These are phyloP conservation scores for Diutina catenulata DNA, from an alignment of 1,139 yeast species.

Conservation along the genomic window DNA sequence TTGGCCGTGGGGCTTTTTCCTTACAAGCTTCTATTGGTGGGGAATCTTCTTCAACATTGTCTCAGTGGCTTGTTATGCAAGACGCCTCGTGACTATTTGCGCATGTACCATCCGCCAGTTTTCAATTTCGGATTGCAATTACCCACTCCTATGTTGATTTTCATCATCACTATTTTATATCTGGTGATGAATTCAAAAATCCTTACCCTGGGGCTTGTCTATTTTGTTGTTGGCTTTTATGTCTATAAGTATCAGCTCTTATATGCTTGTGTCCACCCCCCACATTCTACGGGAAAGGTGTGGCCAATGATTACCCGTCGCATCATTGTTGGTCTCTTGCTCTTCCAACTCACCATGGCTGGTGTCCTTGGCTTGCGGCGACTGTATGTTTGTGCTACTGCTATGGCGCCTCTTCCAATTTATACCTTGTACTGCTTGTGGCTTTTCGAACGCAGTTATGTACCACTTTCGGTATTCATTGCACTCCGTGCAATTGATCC, in stretches of 20 bases:
- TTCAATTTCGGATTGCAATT: slow-evolving; percentile 73
- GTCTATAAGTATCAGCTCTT: slow-evolving; percentile 74
- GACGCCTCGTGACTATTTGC: slow-evolving; percentile 45
- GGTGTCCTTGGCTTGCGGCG: slow-evolving; percentile 55
- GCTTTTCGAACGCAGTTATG: not conserved
- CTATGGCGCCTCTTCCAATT: not conserved
- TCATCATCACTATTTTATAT: slow-evolving; percentile 65
- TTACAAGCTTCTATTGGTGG: slow-evolving; percentile 45
- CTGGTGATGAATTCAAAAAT: slow-evolving; percentile 72
- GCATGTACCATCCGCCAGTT: slow-evolving; percentile 64
- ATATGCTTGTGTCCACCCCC: slow-evolving; percentile 75
- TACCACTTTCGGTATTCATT: slow-evolving; percentile 1
- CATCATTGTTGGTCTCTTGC: slow-evolving; percentile 53
- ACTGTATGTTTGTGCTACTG: not conserved
- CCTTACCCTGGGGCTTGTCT: slow-evolving; percentile 58
- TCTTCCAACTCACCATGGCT: slow-evolving; percentile 85
- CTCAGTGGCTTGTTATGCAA: slow-evolving; percentile 6
- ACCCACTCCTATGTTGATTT: slow-evolving; percentile 70
- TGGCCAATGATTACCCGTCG: slow-evolving; percentile 78
- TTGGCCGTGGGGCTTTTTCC: slow-evolving; percentile 79
- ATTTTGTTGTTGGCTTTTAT: slow-evolving; percentile 63
- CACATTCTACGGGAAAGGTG: slow-evolving; percentile 80
- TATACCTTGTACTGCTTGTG: not conserved
- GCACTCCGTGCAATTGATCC: not conserved
- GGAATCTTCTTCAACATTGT: too few relatives aligned